Conservation (phyloP, 2,329 filamentous ascomycete genomes). For the Epichloe sp. region DNA sequence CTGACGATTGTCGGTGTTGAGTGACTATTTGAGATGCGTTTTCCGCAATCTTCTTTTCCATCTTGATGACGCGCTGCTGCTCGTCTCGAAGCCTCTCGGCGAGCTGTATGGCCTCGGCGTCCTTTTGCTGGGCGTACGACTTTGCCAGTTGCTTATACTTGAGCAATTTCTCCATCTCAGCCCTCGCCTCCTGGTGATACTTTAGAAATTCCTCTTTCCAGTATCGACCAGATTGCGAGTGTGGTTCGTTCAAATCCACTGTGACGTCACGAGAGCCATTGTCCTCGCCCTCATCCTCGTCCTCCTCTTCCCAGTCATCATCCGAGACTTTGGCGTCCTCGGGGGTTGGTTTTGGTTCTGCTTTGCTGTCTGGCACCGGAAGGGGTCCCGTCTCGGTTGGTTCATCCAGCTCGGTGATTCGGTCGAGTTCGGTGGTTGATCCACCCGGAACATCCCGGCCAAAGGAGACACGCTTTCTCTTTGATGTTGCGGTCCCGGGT, state of each 20-base stretch:
- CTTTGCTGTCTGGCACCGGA: constrained; percentile 16
- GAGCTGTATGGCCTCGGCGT: constrained; percentile 54
- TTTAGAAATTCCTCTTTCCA: constrained; percentile 69
- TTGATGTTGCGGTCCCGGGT: constrained; percentile 46
- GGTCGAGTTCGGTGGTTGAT: constrained; percentile 5
- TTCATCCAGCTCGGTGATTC: constrained; percentile 28
- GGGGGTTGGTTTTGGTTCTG: background rate
- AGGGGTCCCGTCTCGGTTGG: constrained; percentile 29
- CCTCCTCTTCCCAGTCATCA: constrained; percentile 32
- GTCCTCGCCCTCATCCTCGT: constrained; percentile 34
- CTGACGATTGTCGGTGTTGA: constrained; percentile 19
- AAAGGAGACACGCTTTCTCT: constrained; percentile 53
- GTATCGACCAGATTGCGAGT: constrained; percentile 62
- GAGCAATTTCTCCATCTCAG: constrained; percentile 64
- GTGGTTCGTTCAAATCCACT: constrained; percentile 58
- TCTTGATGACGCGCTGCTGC: constrained; percentile 47
- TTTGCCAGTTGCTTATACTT: constrained; percentile 71
- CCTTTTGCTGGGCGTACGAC: constrained; percentile 66
- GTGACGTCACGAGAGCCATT: constrained; percentile 48
- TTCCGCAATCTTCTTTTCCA: constrained; percentile 50
- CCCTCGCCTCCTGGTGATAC: constrained; percentile 59
- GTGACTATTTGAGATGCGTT: constrained; percentile 42
- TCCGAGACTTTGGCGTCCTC: constrained; percentile 17
- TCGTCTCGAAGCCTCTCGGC: constrained; percentile 54
- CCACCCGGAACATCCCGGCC: constrained; percentile 37